Evolutionary conservation across 108 stramenopile species (phyloP).

Genomic region (Cyclotella kingstonii): DNA sequence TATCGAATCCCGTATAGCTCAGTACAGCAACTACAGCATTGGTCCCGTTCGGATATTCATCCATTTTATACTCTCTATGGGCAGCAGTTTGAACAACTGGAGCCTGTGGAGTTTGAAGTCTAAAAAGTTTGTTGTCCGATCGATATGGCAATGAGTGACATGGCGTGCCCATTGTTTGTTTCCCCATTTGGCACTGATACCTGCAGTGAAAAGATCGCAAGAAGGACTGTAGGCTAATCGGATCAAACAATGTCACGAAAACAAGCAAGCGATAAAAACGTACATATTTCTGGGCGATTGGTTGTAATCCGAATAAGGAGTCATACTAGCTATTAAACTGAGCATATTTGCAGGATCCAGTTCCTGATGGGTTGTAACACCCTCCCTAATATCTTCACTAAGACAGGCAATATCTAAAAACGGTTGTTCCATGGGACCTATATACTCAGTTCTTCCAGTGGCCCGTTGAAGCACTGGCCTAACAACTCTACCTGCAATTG

Average conservation of each 20-base stretch:
- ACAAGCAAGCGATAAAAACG: neutral
- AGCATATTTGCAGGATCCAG: slow-evolving; percentile 97
- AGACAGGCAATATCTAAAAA: slow-evolving; percentile 96
- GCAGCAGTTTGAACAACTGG: slow-evolving; percentile 93
- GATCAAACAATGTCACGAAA: neutral
- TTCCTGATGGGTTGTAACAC: slow-evolving; percentile 93
- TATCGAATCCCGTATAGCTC: slow-evolving; percentile 99
- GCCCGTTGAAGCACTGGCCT: slow-evolving; percentile 92
- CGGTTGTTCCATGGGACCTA: slow-evolving; percentile 97
- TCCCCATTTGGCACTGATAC: slow-evolving; percentile 99
- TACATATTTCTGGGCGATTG: slow-evolving; percentile 97
- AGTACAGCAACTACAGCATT: slow-evolving; percentile 99
- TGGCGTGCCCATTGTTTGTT: slow-evolving; percentile 99
- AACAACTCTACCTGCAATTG: slow-evolving; percentile 80
- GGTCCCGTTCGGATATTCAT: slow-evolving; percentile 97
- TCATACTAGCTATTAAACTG: slow-evolving; percentile 93
- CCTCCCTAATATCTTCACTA: slow-evolving; percentile 86
- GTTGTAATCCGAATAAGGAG: slow-evolving; percentile 98
- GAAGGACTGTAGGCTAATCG: slow-evolving; percentile 5
- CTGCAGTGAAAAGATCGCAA: slow-evolving; percentile 5
- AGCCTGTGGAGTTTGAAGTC: slow-evolving; percentile 92
- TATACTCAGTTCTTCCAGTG: slow-evolving; percentile 85
- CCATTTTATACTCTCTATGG: slow-evolving; percentile 94
- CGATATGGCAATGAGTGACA: slow-evolving; percentile 89
- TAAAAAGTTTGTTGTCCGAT: slow-evolving; percentile 96